phyloP scores from a whole-genome alignment of 768 basidiomycete genomes.

The Agaricus subrufescens region DNA sequence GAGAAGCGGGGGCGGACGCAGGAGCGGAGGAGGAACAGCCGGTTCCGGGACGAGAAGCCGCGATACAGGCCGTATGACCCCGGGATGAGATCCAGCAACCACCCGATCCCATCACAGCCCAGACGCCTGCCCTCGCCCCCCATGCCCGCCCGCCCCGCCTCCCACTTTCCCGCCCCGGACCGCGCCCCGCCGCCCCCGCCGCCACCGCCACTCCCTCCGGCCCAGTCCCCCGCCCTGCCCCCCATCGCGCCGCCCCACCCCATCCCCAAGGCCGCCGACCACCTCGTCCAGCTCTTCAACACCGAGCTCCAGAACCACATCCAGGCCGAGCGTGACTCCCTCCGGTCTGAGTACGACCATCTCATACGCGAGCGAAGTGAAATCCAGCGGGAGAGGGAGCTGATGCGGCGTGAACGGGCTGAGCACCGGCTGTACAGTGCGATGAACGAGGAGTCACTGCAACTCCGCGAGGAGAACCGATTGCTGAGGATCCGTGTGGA shows the following conservation, averaged over 20 bases:
- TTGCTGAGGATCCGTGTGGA: neutral
- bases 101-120: too few species aligned
- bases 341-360: neutral
- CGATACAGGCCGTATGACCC: neutral
- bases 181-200: neutral
- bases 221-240: neutral
- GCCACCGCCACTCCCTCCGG: neutral
- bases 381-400: neutral
- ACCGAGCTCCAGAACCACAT: neutral
- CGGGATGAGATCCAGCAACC: too few species aligned
- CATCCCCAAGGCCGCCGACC: neutral
- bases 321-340: neutral
- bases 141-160: neutral
- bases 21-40: neutral
- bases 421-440: neutral
- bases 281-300: neutral
- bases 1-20: neutral
- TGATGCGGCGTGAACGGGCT: neutral
- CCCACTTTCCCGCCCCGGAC: neutral
- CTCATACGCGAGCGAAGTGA: neutral
- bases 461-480: neutral
- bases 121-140: too few species aligned
- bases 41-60: neutral
- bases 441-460: neutral
- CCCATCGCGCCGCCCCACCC: neutral